Base-by-base conservation (phyloP, 495 filamentous ascomycete species). In the Opeltia flavorubescens region DNA sequence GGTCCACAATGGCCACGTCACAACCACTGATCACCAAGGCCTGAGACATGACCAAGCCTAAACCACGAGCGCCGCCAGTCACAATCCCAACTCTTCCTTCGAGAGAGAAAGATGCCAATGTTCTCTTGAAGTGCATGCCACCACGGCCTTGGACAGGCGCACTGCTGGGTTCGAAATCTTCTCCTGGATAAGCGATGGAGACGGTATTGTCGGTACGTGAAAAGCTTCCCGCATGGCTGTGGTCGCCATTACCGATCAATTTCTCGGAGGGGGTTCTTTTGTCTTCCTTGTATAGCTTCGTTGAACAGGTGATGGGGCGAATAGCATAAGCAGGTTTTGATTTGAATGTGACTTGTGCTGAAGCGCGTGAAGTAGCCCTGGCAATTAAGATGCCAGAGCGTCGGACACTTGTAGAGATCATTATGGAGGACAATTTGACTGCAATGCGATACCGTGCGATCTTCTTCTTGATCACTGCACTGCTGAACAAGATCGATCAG, bases 1-100 rank as follows among this genome's bases (percentile, higher is more conserved):
- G 60, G 64, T 96, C 89, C 13, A 95, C 84, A 66, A 96, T 83
- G 6, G 89, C 89, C 50, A 94, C 71, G 61, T 94, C 83, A 6
- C 85, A 85, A 26, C 89, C 89, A 47, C 82, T 87, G 11, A 82
- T 76, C 24, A 95, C 81, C 52, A 93, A 74, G 4, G 80, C 88
- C 61, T 94, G 86, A 29, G 77, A 81, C 89, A 96, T 94, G 28
- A 94, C 88, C 54, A 95, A 67, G 41, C 87, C 87, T 54, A 94
- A 61, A 4, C 87, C 87, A 54, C 88, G 70, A 31, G 88, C 87
- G 53, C 87, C 88, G 17, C 88, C 88, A 9, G 87, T 94, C 2
- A 94, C 83, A 5, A 93, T 68, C 21, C 70, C 83, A 5, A 86
- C 82, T 55, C 78, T 80, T 23, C 74, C 80, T 60, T 93, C 82